phyloP scores from a whole-genome alignment of 2,329 filamentous ascomycete genomes.

The Colletotrichum endophyticum region DNA sequence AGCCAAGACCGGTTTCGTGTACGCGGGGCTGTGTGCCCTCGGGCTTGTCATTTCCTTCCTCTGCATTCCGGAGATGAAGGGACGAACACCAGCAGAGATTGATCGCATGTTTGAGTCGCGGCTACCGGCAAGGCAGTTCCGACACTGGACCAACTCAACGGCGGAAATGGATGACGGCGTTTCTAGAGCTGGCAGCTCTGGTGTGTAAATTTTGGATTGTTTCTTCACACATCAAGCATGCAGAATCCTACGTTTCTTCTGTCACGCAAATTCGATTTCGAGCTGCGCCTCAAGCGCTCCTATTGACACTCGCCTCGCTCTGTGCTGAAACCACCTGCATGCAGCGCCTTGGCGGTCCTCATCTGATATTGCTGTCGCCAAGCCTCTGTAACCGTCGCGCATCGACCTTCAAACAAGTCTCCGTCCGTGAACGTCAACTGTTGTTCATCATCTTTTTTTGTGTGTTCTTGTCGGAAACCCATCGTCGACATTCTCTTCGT shows the following conservation, averaged over 20 bases:
- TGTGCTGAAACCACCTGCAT: conserved; percentile 1
- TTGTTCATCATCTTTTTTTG: background rate
- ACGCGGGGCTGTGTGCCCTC: conserved; percentile 37
- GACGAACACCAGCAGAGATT: conserved; percentile 50
- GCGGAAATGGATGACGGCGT: background rate
- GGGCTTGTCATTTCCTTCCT: conserved; percentile 44
- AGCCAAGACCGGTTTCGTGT: conserved; percentile 46
- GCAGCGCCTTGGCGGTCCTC: background rate
- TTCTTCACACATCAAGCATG: background rate
- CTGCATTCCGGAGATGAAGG: conserved; percentile 59
- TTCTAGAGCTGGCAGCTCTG: background rate
- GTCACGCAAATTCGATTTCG: background rate
- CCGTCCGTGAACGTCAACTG: background rate
- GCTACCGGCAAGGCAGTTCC: conserved; percentile 32
- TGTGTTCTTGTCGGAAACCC: background rate
- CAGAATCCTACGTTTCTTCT: background rate
- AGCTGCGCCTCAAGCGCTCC: background rate
- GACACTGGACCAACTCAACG: conserved; percentile 15
- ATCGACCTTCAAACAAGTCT: background rate
- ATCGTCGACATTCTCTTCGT: background rate
- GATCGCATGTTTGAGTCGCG: conserved; percentile 41
- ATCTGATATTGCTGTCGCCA: background rate
- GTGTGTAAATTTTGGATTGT: background rate
- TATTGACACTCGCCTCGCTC: background rate
- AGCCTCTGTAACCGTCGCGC: conserved; percentile 4